A percentile compares a stretch with the other conserved stretches of the same genome.
phyloP scores from a whole-genome alignment of 805 yeast genomes.

The Wickerhamiella allomyrinae region DNA sequence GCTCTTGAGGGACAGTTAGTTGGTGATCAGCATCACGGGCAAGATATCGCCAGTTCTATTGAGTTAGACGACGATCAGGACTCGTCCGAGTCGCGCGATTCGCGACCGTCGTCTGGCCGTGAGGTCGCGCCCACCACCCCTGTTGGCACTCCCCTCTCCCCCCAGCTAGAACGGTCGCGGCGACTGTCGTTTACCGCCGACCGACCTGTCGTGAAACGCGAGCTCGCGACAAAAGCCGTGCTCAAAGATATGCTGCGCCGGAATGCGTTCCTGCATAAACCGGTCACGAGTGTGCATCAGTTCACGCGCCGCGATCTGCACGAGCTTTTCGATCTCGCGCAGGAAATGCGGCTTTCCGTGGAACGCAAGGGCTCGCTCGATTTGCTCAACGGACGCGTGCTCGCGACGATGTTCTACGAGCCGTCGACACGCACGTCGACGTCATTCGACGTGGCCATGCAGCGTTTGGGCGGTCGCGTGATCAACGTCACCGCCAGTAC shows the following conservation, averaged over 20 bases:
- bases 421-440: slow-evolving; percentile 96
- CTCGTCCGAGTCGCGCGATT: slow-evolving; percentile 2
- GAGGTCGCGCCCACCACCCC: slow-evolving; percentile 20
- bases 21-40: slow-evolving; percentile 34
- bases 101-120: not conserved
- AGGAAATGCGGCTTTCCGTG: slow-evolving; percentile 92
- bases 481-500: slow-evolving; percentile 71
- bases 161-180: slow-evolving; percentile 25
- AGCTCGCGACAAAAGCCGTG: slow-evolving; percentile 44
- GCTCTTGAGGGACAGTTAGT: slow-evolving; percentile 71
- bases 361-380: slow-evolving; percentile 93
- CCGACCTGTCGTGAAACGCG: slow-evolving; percentile 20
- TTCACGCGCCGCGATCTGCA: slow-evolving; percentile 82
- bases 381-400: slow-evolving; percentile 73
- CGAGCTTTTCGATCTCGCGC: slow-evolving; percentile 88
- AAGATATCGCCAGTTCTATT: slow-evolving; percentile 35
- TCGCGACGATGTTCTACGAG: slow-evolving; percentile 93
- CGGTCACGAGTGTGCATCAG: slow-evolving; percentile 77
- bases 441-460: slow-evolving; percentile 99
- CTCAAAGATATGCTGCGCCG: slow-evolving; percentile 65
- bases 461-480: slow-evolving; percentile 96
- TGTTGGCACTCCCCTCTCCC: slow-evolving; percentile 8
- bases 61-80: slow-evolving; percentile 17
- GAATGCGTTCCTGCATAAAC: slow-evolving; percentile 83
- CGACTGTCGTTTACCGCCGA: slow-evolving; percentile 18